Conservation (phyloP, 352 stramenopile species). For the Globisporangium yorkense region DNA sequence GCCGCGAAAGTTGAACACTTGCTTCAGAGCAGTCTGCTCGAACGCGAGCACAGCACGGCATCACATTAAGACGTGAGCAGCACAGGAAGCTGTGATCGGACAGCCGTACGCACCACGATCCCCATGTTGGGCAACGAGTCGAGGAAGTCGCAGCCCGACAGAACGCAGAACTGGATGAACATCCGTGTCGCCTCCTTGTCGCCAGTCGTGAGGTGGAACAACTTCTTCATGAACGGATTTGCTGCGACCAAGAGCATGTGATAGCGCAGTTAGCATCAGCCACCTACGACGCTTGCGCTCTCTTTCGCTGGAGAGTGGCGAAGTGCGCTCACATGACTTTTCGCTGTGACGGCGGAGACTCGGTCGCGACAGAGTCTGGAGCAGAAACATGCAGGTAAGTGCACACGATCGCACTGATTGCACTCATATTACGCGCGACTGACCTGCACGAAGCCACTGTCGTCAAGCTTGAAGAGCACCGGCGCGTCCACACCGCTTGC, state of each 20-base stretch:
- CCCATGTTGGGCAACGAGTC: constrained; percentile 74
- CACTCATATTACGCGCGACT: neutral
- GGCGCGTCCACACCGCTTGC: constrained; percentile 37
- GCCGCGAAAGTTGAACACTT: constrained; percentile 67
- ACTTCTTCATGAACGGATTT: constrained; percentile 58
- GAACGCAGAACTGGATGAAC: constrained; percentile 75
- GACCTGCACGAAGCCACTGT: constrained; percentile 50
- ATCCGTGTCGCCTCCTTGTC: constrained; percentile 37
- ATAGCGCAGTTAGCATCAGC: neutral
- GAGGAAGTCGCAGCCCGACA: constrained; percentile 73
- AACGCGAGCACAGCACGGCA: neutral
- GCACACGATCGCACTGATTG: neutral
- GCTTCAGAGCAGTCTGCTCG: constrained; percentile 64
- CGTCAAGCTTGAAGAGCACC: constrained; percentile 71
- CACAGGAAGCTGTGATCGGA: neutral
- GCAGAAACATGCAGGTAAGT: neutral
- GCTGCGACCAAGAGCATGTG: constrained; percentile 9
- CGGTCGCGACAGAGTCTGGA: constrained; percentile 41
- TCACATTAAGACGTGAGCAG: neutral
- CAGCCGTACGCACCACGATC: constrained; percentile 37
- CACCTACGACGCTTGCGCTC: neutral
- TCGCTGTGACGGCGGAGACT: constrained; percentile 47
- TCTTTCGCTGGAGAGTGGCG: neutral
- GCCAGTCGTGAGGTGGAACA: constrained; percentile 44
- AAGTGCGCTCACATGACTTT: constrained; percentile 20